Percentiles rank a stretch among this genome's conserved stretches.
Evolutionary conservation across 352 stramenopile genomes (phyloP).

Genomic region (Thraustotheca clavata): DNA sequence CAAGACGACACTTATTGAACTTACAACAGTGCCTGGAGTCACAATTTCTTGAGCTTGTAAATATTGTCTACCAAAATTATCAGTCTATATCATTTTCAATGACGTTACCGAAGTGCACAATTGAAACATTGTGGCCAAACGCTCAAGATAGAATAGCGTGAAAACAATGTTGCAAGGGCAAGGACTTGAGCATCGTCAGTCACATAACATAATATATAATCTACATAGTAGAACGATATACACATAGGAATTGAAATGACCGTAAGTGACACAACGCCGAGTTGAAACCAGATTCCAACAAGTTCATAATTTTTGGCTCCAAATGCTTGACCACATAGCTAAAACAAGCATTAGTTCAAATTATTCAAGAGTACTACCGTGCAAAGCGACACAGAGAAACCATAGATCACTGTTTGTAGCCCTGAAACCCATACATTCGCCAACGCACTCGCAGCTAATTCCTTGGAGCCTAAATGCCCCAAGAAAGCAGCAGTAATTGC

Average conservation of each 20-base stretch:
- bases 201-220: background rate
- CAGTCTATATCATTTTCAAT: background rate
- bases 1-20: conserved; percentile 11
- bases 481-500: conserved; percentile 16
- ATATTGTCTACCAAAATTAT: conserved; percentile 9
- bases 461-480: conserved; percentile 17
- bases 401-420: conserved; percentile 20
- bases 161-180: conserved; percentile 2
- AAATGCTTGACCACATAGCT: conserved; percentile 19
- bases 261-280: conserved; percentile 13
- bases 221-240: conserved; percentile 17
- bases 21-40: conserved; percentile 16
- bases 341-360: background rate
- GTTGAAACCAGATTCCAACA: conserved; percentile 21
- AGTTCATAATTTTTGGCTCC: conserved; percentile 18
- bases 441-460: conserved; percentile 11
- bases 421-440: conserved; percentile 21
- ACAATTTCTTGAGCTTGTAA: conserved; percentile 19
- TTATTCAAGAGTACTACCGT: background rate
- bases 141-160: conserved; percentile 16
- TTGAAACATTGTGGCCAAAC: conserved; percentile 21
- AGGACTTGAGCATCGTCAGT: conserved; percentile 3
- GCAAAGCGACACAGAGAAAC: conserved; percentile 21
- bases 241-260: conserved; percentile 1
- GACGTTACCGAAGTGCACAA: conserved; percentile 2